phyloP scores from a whole-genome alignment of 805 yeast genomes.

The Lipomyces oligophaga region DNA sequence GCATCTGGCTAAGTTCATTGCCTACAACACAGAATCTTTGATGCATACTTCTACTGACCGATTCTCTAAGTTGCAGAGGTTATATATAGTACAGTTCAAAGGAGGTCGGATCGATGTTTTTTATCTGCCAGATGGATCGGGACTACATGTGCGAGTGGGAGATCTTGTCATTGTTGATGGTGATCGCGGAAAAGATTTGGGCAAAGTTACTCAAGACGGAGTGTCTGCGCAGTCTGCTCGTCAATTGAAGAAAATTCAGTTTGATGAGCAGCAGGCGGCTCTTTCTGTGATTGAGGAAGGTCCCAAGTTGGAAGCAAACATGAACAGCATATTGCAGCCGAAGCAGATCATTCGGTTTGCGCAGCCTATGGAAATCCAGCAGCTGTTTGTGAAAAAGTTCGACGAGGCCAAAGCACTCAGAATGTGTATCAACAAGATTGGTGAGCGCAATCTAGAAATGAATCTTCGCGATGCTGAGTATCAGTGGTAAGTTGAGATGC shows the following conservation, averaged over 20 bases:
- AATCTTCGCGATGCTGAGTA: constrained; percentile 72
- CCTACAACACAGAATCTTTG: neutral
- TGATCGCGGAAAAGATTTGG: constrained; percentile 75
- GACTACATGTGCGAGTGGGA: constrained; percentile 45
- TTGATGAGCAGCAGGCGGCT: constrained; percentile 68
- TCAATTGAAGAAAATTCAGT: constrained; percentile 59
- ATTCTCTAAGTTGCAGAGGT: constrained; percentile 30
- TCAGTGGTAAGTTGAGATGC: constrained; percentile 49
- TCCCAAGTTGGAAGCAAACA: constrained; percentile 8
- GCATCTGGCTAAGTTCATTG: neutral
- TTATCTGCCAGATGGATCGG: constrained; percentile 48
- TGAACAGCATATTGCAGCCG: constrained; percentile 41
- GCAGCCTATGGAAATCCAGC: constrained; percentile 55
- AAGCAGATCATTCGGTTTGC: constrained; percentile 66
- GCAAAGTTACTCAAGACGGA: constrained; percentile 56
- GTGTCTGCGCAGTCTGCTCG: constrained; percentile 65
- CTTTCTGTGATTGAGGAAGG: constrained; percentile 40
- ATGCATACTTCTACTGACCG: neutral
- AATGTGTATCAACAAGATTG: constrained; percentile 57
- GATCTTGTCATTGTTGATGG: constrained; percentile 81
- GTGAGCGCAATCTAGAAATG: constrained; percentile 51
- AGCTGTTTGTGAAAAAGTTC: constrained; percentile 52
- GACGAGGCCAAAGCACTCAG: constrained; percentile 70
- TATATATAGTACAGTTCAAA: constrained; percentile 70
- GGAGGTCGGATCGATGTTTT: constrained; percentile 77